Evolutionary conservation across 306 rosid genomes (phyloP), one percentile per base, ranked within the genome.

Genomic region (Malus domestica): DNA sequence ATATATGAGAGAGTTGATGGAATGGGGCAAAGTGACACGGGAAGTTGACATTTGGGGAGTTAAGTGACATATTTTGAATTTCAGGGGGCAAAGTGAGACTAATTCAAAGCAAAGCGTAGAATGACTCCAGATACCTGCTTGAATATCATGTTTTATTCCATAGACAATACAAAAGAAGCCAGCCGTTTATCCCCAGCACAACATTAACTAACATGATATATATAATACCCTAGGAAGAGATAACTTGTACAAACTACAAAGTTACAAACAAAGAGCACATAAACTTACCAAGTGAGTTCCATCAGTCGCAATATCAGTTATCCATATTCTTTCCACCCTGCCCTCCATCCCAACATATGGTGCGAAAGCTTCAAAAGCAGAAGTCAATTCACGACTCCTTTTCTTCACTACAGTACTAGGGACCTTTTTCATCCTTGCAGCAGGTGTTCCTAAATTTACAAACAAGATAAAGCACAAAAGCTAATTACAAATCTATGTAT

Each of bases 361-460:
- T 25, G 89, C 83, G 78, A 95, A 92, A 64, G 96, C 87, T 90
- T 95, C 98, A 84, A 95, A 92, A 71, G 90, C 86, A 72, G 86
- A 84, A 70, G 98, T 95, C 79, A 95, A 84, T 67, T 95, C 97
- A 42, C 97, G 98, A 81, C 98, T 95, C 81, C 98, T 87, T 72
- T 85, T 89, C 89, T 95, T 95, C 86, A 95, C 97, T 76, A 88
- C 71, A 79, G 82, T 80, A 83, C 98, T 95, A 75, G 92, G 93
- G 75, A 95, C 97, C 83, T 95, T 95, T 79, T 88, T 95, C 99
- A 95, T 95, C 86, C 96, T 90, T 35, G 99, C 97, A 69, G 99
- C 99, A 76, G 99, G 99, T 49, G 99, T 95, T 74, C 99, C 99
- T 95, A 64, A 74, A 82, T 67, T 68, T 52, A 18, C 63, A 35